Conservation (phyloP, 768 basidiomycete species). For the Naematelia encephala region DNA sequence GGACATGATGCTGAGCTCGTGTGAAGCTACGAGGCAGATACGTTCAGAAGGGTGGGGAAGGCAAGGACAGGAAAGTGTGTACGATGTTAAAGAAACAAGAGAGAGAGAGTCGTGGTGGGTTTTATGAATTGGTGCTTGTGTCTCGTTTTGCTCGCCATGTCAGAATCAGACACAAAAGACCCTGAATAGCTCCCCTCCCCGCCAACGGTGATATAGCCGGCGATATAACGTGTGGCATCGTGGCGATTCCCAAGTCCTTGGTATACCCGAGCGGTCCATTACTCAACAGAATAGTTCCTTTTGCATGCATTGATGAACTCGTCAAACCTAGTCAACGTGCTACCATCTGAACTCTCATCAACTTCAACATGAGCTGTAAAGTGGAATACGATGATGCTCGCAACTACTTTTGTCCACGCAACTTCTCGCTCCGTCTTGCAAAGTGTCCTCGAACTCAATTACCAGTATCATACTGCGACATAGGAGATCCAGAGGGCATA, state of each 20-base stretch:
- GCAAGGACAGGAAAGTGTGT: background rate
- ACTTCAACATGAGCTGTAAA: background rate
- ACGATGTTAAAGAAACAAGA: background rate
- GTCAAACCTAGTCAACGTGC: too few species aligned
- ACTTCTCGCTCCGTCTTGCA: constrained; percentile 29
- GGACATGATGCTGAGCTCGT: constrained; percentile 80
- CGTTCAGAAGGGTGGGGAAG: background rate
- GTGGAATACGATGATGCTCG: constrained; percentile 17
- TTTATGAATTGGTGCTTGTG: background rate
- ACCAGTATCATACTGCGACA: constrained; percentile 36
- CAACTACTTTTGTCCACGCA: constrained; percentile 25
- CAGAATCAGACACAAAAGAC: too few species aligned
- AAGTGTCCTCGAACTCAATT: constrained; percentile 36
- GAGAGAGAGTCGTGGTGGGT: background rate
- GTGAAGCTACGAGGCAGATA: too few species aligned
- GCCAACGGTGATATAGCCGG: background rate
- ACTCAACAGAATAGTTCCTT: too few species aligned
- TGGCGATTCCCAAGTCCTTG: too few species aligned
- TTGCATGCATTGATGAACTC: background rate
- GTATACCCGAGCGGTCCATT: too few species aligned
- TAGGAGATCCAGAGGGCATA: constrained; percentile 38
- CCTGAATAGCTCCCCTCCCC: background rate
- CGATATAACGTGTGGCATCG: background rate
- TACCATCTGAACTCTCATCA: too few species aligned
- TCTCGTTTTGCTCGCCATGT: too few species aligned